Evolutionary conservation across 371 early-diverging fungal species (phyloP), one percentile per base, ranked within the genome.

Genomic region (Apophysomyces ossiformis): DNA sequence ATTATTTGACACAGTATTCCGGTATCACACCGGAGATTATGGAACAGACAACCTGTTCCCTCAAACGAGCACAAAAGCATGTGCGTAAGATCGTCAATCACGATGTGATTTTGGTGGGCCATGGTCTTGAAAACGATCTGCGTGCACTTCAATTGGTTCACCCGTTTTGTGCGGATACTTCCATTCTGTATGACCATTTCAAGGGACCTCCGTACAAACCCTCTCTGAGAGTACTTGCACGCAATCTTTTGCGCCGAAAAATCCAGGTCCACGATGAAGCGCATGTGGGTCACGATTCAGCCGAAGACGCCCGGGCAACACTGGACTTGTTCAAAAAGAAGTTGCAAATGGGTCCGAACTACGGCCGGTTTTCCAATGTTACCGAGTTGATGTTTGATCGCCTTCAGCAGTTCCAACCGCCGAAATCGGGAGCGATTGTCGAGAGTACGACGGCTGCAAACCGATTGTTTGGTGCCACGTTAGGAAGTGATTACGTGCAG

Each of bases 281-380:
- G 16, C 61, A 57, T n/a, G 21, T 73, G 12, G 92, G 92, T 46
- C 95, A 95, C 81, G 92, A 93, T 74, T 86, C 89, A 37, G 75
- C 80, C 16, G 92, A 93, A 77, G 95, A 95, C 82, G 92, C 94
- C 5, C 66, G 75, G 56, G 85, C 93, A 9, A 84, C 88, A 13
- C 69, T 95, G 65, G 93, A 93, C 64, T 66, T 95, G 6, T 82
- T 90, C 50, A 82, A 85, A 69, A 75, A 87, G 47, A 90, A 88
- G 59, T 37, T 90, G 36, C 47, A 70, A 35, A 76, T 82, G 12
- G 85, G 84, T 0, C 69, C 75, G 9, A 67, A 76, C 5, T 89
- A 81, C 68, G 90, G 89, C 15, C 73, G 70, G 45, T 77, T 73
- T 43, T 47, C 41, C 7, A 75, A 74, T 45, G 74, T 80, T 35